Evolutionary conservation across 257 asterid genomes (phyloP).

Genomic region (Lycium barbarum): DNA sequence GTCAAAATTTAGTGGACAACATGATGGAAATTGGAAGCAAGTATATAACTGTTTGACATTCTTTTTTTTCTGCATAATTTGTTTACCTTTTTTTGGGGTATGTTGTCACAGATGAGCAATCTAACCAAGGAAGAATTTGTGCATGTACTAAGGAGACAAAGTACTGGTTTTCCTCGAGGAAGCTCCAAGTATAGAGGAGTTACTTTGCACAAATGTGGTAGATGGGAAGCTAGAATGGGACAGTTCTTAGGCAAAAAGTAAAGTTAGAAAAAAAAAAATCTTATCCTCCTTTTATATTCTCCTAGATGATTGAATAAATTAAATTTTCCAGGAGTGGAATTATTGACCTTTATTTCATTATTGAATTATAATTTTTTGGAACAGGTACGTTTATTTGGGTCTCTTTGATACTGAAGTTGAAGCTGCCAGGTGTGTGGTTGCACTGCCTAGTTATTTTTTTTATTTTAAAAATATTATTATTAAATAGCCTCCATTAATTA

Average conservation of each 20-base stretch:
- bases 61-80: neutral
- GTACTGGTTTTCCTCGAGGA: conserved; percentile 86
- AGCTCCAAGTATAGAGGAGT: conserved; percentile 91
- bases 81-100: neutral
- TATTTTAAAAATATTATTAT: too few relatives aligned
- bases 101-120: conserved; percentile 64
- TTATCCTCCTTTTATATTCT: neutral
- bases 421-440: conserved; percentile 72
- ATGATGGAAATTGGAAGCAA: too few relatives aligned
- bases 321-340: neutral
- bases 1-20: neutral
- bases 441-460: neutral
- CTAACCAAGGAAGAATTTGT: conserved; percentile 87
- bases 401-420: conserved; percentile 88
- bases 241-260: conserved; percentile 88
- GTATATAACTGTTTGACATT: conserved; percentile 1
- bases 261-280: neutral
- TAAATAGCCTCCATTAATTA: too few relatives aligned
- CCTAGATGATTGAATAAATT: neutral
- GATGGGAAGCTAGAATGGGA: conserved; percentile 96
- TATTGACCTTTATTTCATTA: neutral
- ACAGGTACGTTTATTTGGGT: conserved; percentile 88
- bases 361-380: neutral
- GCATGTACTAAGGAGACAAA: conserved; percentile 85
- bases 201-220: conserved; percentile 89